phyloP scores from a whole-genome alignment of 2,329 filamentous ascomycete species.

The Fusarium nelsonii region DNA sequence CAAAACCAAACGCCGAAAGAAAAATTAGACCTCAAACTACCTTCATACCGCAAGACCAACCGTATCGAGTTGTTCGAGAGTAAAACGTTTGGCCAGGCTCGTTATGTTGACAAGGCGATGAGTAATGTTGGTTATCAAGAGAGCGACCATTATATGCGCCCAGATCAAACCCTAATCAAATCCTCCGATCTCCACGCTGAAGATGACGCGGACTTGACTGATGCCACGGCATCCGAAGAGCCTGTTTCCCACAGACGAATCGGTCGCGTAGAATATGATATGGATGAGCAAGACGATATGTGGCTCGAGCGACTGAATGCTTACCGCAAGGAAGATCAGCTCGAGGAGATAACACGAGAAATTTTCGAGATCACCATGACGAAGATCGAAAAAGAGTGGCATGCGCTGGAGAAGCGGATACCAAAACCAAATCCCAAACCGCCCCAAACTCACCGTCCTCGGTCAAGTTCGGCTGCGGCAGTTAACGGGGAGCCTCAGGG shows the following conservation, averaged over 20 bases:
- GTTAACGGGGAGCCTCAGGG: conserved; percentile 89
- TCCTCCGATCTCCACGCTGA: conserved; percentile 70
- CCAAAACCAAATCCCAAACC: conserved; percentile 97
- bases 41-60: conserved; percentile 80
- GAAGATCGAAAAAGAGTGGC: conserved; percentile 99
- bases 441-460: conserved; percentile 90
- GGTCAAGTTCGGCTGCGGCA: conserved; percentile 92
- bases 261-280: conserved; percentile 96
- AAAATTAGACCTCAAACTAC: conserved; percentile 80
- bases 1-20: conserved; percentile 85
- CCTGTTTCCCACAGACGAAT: conserved; percentile 59
- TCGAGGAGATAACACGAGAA: conserved; percentile 88
- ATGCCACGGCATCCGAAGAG: conserved; percentile 49
- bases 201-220: conserved; percentile 66
- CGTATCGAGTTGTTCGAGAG: conserved; percentile 86
- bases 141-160: conserved; percentile 86
- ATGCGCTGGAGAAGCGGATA: conserved; percentile 94
- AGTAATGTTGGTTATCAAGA: conserved; percentile 96
- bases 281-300: conserved; percentile 99
- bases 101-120: conserved; percentile 97
- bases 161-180: conserved; percentile 78
- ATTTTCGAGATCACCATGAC: conserved; percentile 98
- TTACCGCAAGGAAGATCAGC: conserved; percentile 77
- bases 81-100: conserved; percentile 84
- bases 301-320: conserved; percentile 90